A percentile compares a stretch with the other conserved stretches of the same genome.
phyloP scores from a whole-genome alignment of 768 basidiomycete species.

The Boletus tylopilopsis region DNA sequence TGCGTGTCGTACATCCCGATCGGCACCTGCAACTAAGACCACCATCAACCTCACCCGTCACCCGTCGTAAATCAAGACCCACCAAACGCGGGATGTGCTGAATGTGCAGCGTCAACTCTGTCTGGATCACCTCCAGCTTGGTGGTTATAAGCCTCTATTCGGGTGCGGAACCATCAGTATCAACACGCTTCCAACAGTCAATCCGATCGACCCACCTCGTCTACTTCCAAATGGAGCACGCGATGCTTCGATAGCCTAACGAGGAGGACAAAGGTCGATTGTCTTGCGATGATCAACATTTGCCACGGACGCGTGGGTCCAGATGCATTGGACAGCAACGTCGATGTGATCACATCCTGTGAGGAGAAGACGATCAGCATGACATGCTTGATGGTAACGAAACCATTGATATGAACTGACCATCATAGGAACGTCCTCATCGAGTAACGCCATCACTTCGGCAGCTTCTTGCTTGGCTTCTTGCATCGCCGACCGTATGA shows the following conservation, averaged over 20 bases:
- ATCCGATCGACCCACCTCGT: constrained; percentile 15
- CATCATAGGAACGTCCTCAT: not conserved
- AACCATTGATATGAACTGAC: constrained; percentile 2
- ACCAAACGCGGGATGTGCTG: constrained; percentile 17
- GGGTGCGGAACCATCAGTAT: not conserved
- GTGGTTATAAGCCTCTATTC: constrained; percentile 11
- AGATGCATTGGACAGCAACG: not conserved
- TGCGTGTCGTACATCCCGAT: constrained; percentile 14
- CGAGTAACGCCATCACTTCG: constrained; percentile 14
- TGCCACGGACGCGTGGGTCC: constrained; percentile 2
- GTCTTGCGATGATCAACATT: constrained; percentile 20
- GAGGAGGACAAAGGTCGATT: constrained; percentile 20
- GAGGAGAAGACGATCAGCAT: not conserved
- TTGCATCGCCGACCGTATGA: constrained; percentile 4
- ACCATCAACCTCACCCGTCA: not conserved
- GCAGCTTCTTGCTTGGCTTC: constrained; percentile 18
- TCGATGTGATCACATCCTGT: constrained; percentile 8
- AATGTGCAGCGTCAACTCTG: constrained; percentile 8
- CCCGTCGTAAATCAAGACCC: not conserved
- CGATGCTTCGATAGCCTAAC: constrained; percentile 16
- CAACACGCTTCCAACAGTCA: not conserved
- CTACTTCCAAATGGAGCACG: constrained; percentile 23
- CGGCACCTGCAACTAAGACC: constrained; percentile 11
- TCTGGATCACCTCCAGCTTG: constrained; percentile 22
- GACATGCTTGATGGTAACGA: not conserved